Conservation (phyloP, 768 basidiomycete genomes). For the Tremella yokohamensis region DNA sequence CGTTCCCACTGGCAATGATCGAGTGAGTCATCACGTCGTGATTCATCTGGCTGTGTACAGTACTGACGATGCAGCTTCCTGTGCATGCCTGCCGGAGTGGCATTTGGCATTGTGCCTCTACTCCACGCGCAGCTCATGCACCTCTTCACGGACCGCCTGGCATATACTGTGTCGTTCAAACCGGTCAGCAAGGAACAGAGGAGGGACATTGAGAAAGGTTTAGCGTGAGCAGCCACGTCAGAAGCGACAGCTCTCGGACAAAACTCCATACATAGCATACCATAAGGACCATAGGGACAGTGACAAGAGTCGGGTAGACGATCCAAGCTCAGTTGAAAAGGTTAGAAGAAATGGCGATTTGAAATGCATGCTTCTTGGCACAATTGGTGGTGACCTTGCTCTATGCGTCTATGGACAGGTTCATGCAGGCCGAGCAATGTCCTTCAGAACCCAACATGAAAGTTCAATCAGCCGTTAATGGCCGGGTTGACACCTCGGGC, state of each 20-base stretch:
- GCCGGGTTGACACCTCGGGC: constrained; percentile 1
- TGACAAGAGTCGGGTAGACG: no score
- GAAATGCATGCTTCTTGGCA: no score
- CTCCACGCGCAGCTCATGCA: constrained; percentile 43
- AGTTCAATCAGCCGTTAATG: neutral
- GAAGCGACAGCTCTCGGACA: no score
- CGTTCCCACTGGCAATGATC: constrained; percentile 20
- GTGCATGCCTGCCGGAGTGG: constrained; percentile 35
- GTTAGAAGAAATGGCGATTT: no score
- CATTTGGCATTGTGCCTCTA: constrained; percentile 41
- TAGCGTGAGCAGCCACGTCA: neutral
- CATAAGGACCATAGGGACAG: no score
- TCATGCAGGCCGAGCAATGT: no score
- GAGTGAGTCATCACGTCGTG: constrained; percentile 19
- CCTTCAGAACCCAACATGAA: no score
- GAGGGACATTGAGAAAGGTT: constrained; percentile 22
- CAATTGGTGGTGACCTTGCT: no score
- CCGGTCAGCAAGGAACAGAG: constrained; percentile 19
- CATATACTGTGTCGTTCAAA: constrained; percentile 34
- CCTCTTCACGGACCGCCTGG: constrained; percentile 38
- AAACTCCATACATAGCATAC: no score
- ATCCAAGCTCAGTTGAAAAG: no score
- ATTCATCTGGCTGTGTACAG: no score
- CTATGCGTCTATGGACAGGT: no score
- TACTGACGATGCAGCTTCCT: constrained; percentile 24